Conservation (phyloP, 2,329 filamentous ascomycete genomes). For the Phoma herbarum region DNA sequence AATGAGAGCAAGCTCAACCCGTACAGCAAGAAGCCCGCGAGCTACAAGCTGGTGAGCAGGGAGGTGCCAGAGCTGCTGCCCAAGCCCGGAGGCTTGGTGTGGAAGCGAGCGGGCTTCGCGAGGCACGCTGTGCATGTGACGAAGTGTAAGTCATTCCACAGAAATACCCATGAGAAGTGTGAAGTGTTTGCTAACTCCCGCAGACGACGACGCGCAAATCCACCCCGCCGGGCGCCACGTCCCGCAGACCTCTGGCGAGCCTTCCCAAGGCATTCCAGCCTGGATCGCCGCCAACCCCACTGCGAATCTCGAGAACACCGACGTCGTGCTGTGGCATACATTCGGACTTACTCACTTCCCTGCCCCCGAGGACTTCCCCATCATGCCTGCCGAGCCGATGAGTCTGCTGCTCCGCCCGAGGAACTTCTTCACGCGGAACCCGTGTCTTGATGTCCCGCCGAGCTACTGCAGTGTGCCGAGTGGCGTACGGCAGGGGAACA, state of each 20-base stretch:
- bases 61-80: slow-evolving; percentile 82
- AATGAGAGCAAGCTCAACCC: slow-evolving; percentile 87
- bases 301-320: slow-evolving; percentile 77
- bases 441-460: slow-evolving; percentile 81
- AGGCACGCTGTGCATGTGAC: slow-evolving; percentile 89
- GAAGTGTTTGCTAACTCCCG: slow-evolving; percentile 14
- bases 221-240: slow-evolving; percentile 89
- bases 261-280: slow-evolving; percentile 74
- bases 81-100: slow-evolving; percentile 81
- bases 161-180: background rate
- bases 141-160: slow-evolving; percentile 69
- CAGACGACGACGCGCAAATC: slow-evolving; percentile 81
- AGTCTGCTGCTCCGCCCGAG: slow-evolving; percentile 78
- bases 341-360: slow-evolving; percentile 93
- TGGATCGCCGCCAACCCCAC: slow-evolving; percentile 77
- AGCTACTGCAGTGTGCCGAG: slow-evolving; percentile 77
- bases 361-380: slow-evolving; percentile 86
- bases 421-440: slow-evolving; percentile 84
- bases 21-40: slow-evolving; percentile 82
- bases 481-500: slow-evolving; percentile 64
- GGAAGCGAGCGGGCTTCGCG: slow-evolving; percentile 89
- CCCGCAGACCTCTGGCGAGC: slow-evolving; percentile 84
- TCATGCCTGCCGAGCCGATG: slow-evolving; percentile 87
- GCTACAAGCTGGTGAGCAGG: slow-evolving; percentile 88
- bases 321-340: slow-evolving; percentile 92